Evolutionary conservation across 345 rosid species (phyloP), one percentile per base, ranked within the genome.

Genomic region (Psidium friedrichsthalianum): DNA sequence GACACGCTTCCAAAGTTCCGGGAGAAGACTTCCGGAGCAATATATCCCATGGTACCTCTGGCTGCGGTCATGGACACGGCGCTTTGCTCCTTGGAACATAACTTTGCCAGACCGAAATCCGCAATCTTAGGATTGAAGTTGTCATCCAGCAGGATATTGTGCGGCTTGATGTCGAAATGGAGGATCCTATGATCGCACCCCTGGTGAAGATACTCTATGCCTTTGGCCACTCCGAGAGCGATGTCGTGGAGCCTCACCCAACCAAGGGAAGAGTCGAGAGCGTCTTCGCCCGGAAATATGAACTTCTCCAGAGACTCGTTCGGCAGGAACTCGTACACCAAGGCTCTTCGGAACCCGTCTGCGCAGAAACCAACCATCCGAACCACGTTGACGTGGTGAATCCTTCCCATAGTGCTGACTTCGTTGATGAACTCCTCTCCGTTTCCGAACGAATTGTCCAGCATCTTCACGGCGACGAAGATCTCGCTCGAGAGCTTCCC

Each of bases 281-380:
- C 21, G 78, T 69, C 78, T 0, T 69, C 47, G 24, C 78, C 78
- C 3, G 21, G 78, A n/a, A 86, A 86, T 29, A 84, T 51, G 84
- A 56, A 84, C 83, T 84, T 88, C 22, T 90, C 92, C 15, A 90
- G 87, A n/a, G 92, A 88, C 53, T 86, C 88, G 54, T 90, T 88
- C 2, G 85, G 53, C 59, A 87, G 82, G 52, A 74, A 89, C 56
- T 89, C 90, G 24, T 89, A 89, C 1, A 89, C 87, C 18, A 87
- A 85, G 22, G 87, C 88, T 27, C 87, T 82, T 54, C 58, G 86
- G 4, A 53, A 55, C 2, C 90, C 74, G 1, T 89, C 87, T 0
- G 85, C 87, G 0, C 91, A 89, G 44, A 85, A 89, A 3, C 88
- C 90, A 2, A 86, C 82, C 83, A 87, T 82, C n/a, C 74, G 78